phyloP scores from a whole-genome alignment of 768 basidiomycete species.

The Mycena maculata region DNA sequence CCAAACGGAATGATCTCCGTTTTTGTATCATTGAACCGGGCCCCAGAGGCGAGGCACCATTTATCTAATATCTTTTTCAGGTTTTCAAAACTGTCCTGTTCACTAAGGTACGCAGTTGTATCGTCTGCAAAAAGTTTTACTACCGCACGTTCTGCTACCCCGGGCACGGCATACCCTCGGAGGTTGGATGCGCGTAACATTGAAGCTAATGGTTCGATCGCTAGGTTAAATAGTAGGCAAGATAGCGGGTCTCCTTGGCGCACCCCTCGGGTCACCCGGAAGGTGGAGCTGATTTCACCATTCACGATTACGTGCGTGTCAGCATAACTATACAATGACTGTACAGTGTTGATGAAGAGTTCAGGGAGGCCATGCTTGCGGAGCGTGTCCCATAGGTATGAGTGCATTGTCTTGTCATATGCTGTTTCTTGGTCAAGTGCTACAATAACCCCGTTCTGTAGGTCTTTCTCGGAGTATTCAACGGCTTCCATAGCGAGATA shows the following conservation, averaged over 20 bases:
- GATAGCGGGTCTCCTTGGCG: too few relatives aligned
- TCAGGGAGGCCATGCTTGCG: too few relatives aligned
- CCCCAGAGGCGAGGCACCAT: background rate
- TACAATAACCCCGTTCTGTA: background rate
- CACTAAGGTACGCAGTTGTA: constrained; percentile 28
- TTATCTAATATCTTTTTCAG: background rate
- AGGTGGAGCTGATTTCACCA: too few relatives aligned
- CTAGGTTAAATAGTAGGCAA: too few relatives aligned
- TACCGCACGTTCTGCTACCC: constrained; percentile 16
- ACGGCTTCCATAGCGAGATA: background rate
- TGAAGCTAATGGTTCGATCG: too few relatives aligned
- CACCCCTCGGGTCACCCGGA: too few relatives aligned
- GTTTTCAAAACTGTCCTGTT: background rate
- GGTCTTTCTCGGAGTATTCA: background rate
- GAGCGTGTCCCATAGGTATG: too few relatives aligned
- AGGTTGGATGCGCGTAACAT: constrained; percentile 28
- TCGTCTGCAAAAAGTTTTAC: constrained; percentile 28
- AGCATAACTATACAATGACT: too few relatives aligned
- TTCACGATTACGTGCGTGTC: too few relatives aligned
- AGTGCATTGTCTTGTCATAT: too few relatives aligned
- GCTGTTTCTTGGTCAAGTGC: too few relatives aligned
- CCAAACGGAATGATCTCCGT: constrained; percentile 54
- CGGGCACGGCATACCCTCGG: background rate
- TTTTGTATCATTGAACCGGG: constrained; percentile 52
- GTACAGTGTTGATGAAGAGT: too few relatives aligned